Conservation (phyloP, 2,329 filamentous ascomycete genomes). For the Diplocarpon mali region DNA sequence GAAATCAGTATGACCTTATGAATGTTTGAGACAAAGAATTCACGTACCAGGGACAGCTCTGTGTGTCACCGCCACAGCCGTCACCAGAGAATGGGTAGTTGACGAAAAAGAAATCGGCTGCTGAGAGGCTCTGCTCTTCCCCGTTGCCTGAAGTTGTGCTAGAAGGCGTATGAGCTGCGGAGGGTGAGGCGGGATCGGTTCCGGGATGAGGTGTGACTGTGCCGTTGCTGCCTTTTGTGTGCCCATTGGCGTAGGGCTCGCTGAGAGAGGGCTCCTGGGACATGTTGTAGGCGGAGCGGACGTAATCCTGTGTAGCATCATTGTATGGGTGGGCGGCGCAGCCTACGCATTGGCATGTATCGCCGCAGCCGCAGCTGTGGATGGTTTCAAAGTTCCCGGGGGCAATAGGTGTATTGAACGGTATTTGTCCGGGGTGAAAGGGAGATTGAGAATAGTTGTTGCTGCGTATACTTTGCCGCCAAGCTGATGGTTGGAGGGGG, state of each 20-base stretch:
- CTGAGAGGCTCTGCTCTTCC: slow-evolving; percentile 38
- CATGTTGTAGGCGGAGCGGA: slow-evolving; percentile 35
- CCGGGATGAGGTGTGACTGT: slow-evolving; percentile 5
- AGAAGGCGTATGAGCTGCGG: slow-evolving; percentile 21
- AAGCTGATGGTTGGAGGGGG: slow-evolving; percentile 43
- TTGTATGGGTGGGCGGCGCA: slow-evolving; percentile 60
- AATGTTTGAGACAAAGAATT: no score
- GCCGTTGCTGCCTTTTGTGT: slow-evolving; percentile 8
- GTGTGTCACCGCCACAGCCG: slow-evolving; percentile 37
- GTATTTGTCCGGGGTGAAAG: slow-evolving; percentile 7
- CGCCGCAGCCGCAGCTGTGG: slow-evolving; percentile 51
- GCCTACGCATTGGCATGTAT: slow-evolving; percentile 55
- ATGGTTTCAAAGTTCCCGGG: slow-evolving; percentile 23
- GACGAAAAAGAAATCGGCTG: slow-evolving; percentile 49
- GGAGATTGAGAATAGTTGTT: slow-evolving; percentile 28
- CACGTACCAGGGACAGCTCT: slow-evolving; percentile 36
- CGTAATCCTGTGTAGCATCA: slow-evolving; percentile 44
- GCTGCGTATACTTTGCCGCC: slow-evolving; percentile 37
- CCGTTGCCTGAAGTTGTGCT: slow-evolving; percentile 21
- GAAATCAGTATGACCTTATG: no score
- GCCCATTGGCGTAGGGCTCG: slow-evolving; percentile 14
- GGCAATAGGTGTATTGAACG: slow-evolving; percentile 28
- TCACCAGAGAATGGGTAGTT: slow-evolving; percentile 38
- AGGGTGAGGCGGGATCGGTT: slow-evolving; percentile 16
- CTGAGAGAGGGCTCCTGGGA: slow-evolving; percentile 11